Evolutionary conservation across 805 yeast species (phyloP), one percentile per base, ranked within the genome.

Genomic region (Ogataea naganishii): DNA sequence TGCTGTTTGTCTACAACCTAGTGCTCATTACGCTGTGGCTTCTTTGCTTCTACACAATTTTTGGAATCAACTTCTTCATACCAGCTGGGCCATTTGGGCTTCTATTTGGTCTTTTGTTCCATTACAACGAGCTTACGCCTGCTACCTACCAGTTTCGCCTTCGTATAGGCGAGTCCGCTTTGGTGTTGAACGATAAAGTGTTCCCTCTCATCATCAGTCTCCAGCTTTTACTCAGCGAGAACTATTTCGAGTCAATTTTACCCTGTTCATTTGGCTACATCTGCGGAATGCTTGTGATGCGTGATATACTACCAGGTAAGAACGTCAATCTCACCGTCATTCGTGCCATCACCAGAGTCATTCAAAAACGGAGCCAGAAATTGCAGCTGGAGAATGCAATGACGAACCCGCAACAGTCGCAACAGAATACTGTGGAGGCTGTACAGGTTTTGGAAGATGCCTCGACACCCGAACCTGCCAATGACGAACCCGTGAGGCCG

Each of bases 401-500:
- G n/a, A n/a, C n/a, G n/a, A n/a, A n/a, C n/a, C n/a, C n/a, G n/a
- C n/a, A n/a, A n/a, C n/a, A n/a, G n/a, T n/a, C n/a, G n/a, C n/a
- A n/a, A n/a, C n/a, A n/a, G n/a, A n/a, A n/a, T n/a, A n/a, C n/a
- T n/a, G n/a, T n/a, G n/a, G n/a, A n/a, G n/a, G n/a, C n/a, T n/a
- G n/a, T n/a, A n/a, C n/a, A n/a, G n/a, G n/a, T n/a, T n/a, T n/a
- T n/a, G n/a, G n/a, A n/a, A n/a, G n/a, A n/a, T n/a, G n/a, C n/a
- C n/a, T n/a, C n/a, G n/a, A n/a, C n/a, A n/a, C n/a, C n/a, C n/a
- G n/a, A n/a, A n/a, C n/a, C n/a, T n/a, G n/a, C n/a, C n/a, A n/a
- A n/a, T n/a, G n/a, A n/a, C n/a, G n/a, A n/a, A n/a, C 82, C 82
- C 0, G 71, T 65, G 9, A 52, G 83, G 30, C 72, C 82, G 0